phyloP scores from a whole-genome alignment of 202 grass and related monocot genomes.

The Setaria italica region DNA sequence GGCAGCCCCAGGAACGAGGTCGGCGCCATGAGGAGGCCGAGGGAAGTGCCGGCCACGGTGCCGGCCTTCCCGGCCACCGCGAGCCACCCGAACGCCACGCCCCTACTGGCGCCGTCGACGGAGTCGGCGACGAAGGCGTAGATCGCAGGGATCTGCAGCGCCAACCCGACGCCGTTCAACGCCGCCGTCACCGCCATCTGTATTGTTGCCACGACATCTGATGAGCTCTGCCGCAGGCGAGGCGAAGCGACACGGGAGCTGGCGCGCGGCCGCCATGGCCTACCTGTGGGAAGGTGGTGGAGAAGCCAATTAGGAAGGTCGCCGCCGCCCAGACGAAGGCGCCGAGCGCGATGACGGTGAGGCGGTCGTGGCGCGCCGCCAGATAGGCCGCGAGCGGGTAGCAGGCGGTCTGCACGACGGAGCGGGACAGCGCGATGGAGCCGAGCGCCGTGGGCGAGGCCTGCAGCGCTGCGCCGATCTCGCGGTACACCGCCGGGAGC shows the following conservation, averaged over 20 bases:
- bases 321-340: slow-evolving; percentile 74
- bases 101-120: slow-evolving; percentile 35
- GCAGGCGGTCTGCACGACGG: slow-evolving; percentile 74
- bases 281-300: slow-evolving; percentile 73
- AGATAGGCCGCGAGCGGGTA: slow-evolving; percentile 79
- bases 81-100: slow-evolving; percentile 62
- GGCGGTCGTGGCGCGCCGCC: slow-evolving; percentile 63
- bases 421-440: slow-evolving; percentile 74
- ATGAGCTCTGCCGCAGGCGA: background rate
- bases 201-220: background rate
- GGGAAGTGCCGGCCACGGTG: slow-evolving; percentile 48
- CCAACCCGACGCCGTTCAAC: slow-evolving; percentile 55
- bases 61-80: slow-evolving; percentile 46
- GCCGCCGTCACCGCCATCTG: slow-evolving; percentile 54
- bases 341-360: slow-evolving; percentile 66
- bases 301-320: slow-evolving; percentile 74
- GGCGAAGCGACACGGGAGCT: background rate
- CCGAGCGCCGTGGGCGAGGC: slow-evolving; percentile 68
- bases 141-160: slow-evolving; percentile 58
- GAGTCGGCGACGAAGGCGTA: slow-evolving; percentile 47
- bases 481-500: slow-evolving; percentile 79
- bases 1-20: slow-evolving; percentile 38
- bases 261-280: background rate
- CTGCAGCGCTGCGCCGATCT: slow-evolving; percentile 69
- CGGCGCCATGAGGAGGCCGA: slow-evolving; percentile 54